Base-by-base conservation (phyloP, 2,329 filamentous ascomycete genomes). In the Sporothrix pseudoabietina region DNA sequence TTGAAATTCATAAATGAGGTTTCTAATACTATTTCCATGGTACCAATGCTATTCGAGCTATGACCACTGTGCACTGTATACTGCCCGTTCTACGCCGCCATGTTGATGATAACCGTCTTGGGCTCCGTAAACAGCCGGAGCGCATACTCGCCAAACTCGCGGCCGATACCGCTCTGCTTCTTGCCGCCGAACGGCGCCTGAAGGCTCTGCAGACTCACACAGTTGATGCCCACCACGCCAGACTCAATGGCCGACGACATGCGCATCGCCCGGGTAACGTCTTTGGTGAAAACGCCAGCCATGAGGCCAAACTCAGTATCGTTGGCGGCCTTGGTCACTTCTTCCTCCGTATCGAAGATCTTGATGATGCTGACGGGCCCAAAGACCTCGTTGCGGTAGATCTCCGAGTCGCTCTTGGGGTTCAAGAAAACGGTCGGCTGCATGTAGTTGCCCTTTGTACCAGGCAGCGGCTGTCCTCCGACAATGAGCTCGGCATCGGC, bases 181-280 rank as follows among this genome's bases (percentile, higher is more conserved):
- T 78, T 81, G 0, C 82, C 82, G 49, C 82, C 82, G 74, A 83
- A 82, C 0, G 81, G 80, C 76, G 78, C 63, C 30, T 72, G 71
- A 14, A 72, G 16, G 49, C 54, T 68, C 49, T 55, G 49, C 77
- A 81, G 79, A 70, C 78, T 80, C 1, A 80, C 81, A 71, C 75
- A 76, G 71, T 88, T 88, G 74, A 88, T 84, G 80, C 85, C 87
- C 4, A 87, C 85, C 81, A 86, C 86, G 4, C 86, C 86, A 10
- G 84, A 82, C 77, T 87, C 85, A 71, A 88, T 84, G 10, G 81
- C 84, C 74, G 83, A 84, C 61, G 82, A 77, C 26, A 81, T 71
- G 30, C 79, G 76, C 71, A 79, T 59, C 2, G 77, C 78, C 32
- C 76, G 75, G 39, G 75, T 82, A 71, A 87, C 82, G 77, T 87